Percentiles rank a stretch among this genome's conserved stretches.
These are phyloP conservation scores for Neurospora sp. DNA, from an alignment of 2,329 filamentous ascomycete species.

Conservation along the genomic window DNA sequence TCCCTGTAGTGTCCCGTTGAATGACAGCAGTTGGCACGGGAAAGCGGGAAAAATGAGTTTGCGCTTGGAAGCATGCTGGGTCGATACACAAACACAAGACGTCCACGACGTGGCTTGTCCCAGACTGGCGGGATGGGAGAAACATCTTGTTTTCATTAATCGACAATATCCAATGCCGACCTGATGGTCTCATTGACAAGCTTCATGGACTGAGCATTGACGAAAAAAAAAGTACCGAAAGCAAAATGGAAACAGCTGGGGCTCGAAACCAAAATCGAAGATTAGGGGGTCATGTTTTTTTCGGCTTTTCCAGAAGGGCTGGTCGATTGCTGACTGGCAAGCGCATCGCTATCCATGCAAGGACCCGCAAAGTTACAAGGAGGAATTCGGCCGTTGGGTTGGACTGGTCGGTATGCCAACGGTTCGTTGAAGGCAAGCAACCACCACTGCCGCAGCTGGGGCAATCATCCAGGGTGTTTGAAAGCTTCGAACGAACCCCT, in stretches of 20 bases:
- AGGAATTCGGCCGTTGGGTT: neutral
- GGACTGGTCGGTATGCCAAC: neutral
- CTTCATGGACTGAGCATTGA: neutral
- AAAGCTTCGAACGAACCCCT: neutral
- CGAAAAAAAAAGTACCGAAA: neutral
- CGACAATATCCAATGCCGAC: neutral
- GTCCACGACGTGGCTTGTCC: neutral
- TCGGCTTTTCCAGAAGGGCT: neutral
- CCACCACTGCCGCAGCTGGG: neutral
- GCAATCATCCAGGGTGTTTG: neutral
- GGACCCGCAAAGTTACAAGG: neutral
- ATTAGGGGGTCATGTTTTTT: neutral
- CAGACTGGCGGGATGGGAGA: neutral
- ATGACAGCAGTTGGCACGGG: neutral
- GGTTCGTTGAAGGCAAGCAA: neutral
- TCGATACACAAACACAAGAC: neutral
- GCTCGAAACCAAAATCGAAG: neutral
- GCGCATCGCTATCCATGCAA: neutral
- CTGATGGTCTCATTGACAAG: neutral
- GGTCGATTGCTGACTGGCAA: neutral
- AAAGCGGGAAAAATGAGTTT: neutral
- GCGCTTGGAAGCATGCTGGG: neutral
- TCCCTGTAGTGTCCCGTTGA: neutral
- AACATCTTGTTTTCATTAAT: neutral
- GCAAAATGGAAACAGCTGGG: neutral